A percentile compares a stretch with the other conserved stretches of the same genome.
Evolutionary conservation across 768 basidiomycete species (phyloP).

Genomic region (Mycena galericulata): DNA sequence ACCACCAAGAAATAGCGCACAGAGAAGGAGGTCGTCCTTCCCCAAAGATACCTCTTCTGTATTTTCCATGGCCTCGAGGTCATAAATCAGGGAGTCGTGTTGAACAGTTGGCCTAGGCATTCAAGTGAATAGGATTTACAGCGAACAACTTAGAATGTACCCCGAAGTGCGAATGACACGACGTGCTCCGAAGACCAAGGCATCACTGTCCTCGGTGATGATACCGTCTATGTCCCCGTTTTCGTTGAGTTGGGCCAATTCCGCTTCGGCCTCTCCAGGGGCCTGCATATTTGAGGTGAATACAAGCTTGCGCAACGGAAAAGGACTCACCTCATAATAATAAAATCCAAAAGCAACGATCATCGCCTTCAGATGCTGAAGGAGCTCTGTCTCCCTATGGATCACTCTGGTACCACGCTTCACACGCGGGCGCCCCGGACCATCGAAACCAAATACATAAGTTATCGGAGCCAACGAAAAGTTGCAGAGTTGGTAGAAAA

Average conservation of each 20-base stretch:
- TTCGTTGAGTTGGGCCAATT: slow-evolving; percentile 2
- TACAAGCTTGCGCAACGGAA: not conserved
- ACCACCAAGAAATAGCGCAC: not conserved
- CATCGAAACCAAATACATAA: slow-evolving; percentile 9
- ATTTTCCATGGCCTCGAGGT: not conserved
- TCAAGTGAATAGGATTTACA: not conserved
- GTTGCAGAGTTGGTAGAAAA: slow-evolving; percentile 1
- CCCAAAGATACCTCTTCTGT: not conserved
- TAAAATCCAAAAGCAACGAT: slow-evolving; percentile 3
- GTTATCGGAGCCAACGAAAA: not conserved
- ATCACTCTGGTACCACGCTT: slow-evolving; percentile 8
- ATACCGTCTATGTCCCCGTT: not conserved
- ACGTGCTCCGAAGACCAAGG: not conserved
- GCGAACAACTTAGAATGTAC: not conserved
- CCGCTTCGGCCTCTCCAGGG: slow-evolving; percentile 18
- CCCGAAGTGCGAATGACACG: slow-evolving; percentile 7
- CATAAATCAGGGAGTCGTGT: not conserved
- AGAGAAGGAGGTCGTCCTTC: not conserved
- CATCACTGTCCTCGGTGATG: slow-evolving; percentile 19
- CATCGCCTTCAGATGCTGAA: not conserved
- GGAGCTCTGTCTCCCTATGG: not conserved
- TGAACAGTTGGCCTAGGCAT: not conserved
- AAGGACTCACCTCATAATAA: not conserved
- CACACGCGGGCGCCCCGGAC: not conserved
- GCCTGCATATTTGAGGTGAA: not conserved